Conservation (phyloP, 495 filamentous ascomycete species). For the Penicillium desertorum region DNA sequence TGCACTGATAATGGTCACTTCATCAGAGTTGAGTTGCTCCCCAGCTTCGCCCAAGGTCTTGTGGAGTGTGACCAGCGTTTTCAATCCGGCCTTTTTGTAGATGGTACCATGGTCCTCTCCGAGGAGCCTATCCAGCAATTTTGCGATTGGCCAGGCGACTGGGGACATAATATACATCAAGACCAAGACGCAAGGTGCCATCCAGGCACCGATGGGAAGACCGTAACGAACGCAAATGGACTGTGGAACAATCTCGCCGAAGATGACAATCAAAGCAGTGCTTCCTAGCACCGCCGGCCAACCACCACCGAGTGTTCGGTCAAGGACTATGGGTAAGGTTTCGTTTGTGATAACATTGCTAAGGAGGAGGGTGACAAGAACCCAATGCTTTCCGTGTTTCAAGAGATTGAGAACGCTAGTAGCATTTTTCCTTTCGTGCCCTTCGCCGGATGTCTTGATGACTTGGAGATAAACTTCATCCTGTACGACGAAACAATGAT, state of each 20-base stretch:
- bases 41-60: constrained; percentile 82
- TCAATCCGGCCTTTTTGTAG: constrained; percentile 93
- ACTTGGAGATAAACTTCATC: constrained; percentile 98
- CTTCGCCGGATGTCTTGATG: constrained; percentile 81
- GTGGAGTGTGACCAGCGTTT: constrained; percentile 89
- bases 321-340: constrained; percentile 90
- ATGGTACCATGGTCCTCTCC: constrained; percentile 91
- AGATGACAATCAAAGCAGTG: constrained; percentile 95
- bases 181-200: constrained; percentile 81
- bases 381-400: constrained; percentile 94
- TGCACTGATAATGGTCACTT: constrained; percentile 97
- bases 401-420: constrained; percentile 75
- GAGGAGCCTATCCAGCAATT: constrained; percentile 82
- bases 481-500: constrained; percentile 39
- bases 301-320: constrained; percentile 89
- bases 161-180: constrained; percentile 92
- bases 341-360: constrained; percentile 99
- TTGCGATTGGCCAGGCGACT: constrained; percentile 85
- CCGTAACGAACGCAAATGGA: constrained; percentile 96
- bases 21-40: constrained; percentile 91
- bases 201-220: constrained; percentile 91
- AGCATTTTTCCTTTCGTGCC: constrained; percentile 76
- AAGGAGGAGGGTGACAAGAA: constrained; percentile 90
- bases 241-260: constrained; percentile 93
- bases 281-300: constrained; percentile 91